Percentiles rank a stretch among this genome's conserved stretches.
Conservation (phyloP, 2,329 filamentous ascomycete species). For the Diplocarpon mali region DNA sequence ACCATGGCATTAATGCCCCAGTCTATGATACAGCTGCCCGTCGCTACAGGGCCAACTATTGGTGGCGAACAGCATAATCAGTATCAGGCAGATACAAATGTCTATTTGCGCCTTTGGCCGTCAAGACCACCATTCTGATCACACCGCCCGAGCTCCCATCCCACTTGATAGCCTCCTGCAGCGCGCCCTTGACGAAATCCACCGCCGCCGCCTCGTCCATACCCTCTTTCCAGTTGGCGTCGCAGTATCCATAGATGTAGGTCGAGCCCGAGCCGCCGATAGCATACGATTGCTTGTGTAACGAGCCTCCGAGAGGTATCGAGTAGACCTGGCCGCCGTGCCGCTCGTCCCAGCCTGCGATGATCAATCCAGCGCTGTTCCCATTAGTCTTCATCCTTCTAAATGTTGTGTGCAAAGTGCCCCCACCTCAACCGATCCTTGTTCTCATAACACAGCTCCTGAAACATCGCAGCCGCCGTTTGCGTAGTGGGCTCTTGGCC, state of each 20-base stretch:
- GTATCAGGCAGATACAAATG: constrained; percentile 94
- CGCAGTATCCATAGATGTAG: constrained; percentile 99
- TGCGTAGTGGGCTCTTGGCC: constrained; percentile 86
- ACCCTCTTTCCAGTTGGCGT: constrained; percentile 86
- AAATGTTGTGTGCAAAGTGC: constrained; percentile 9
- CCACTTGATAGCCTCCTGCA: constrained; percentile 97
- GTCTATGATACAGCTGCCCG: constrained; percentile 38
- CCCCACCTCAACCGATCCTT: constrained; percentile 85
- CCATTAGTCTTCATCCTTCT: neutral
- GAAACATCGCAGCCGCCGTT: constrained; percentile 90
- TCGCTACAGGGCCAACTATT: constrained; percentile 29
- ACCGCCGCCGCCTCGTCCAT: constrained; percentile 92
- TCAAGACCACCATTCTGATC: constrained; percentile 95
- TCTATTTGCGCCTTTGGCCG: constrained; percentile 75
- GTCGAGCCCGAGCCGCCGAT: constrained; percentile 96
- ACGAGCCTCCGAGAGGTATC: constrained; percentile 88
- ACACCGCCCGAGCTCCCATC: constrained; percentile 97
- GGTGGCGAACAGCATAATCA: constrained; percentile 48
- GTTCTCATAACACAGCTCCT: constrained; percentile 96
- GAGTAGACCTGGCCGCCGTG: constrained; percentile 97
- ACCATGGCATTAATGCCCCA: constrained; percentile 13
- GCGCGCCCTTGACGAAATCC: constrained; percentile 80
- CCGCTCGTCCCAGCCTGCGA: constrained; percentile 92
- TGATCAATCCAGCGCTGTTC: constrained; percentile 82
- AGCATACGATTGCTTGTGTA: constrained; percentile 93